Base-by-base conservation (phyloP, 2,329 filamentous ascomycete genomes). In the Stromatinia cepivora region DNA sequence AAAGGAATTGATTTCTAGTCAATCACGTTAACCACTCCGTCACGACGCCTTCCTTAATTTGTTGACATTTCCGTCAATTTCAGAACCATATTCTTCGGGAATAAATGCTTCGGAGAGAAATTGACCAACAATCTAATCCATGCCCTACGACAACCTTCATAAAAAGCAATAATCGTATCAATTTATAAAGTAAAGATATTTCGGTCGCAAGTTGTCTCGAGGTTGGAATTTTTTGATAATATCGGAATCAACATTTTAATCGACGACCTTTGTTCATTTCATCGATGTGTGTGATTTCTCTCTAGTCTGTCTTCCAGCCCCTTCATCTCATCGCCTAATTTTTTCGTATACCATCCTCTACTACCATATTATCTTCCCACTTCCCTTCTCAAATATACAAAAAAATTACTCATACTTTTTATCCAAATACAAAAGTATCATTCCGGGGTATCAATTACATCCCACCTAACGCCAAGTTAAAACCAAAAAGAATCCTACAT, bases 1-100 rank as follows among this genome's bases (percentile, higher is more conserved):
- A 58, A 58, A 58, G 56, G 56, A 58, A 58, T 58, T 58, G 56
- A 58, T 58, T 58, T 58, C 56, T 58, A 58, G 56, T 58, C 56
- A 58, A 58, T 58, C 56, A 58, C 56, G 56, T 58, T 58, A 58
- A 58, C 56, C 56, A 58, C 56, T 58, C 56, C 56, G 59, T 63
- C 61, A 63, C 61, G 61, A 52, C 61, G 61, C 61, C 61, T 17
- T 25, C 4, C 1, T 22, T 22, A 7, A 17, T 31, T 45, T 59
- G 39, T 6, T 15, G 4, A 7, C 8, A 5, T 4, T 1, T 15
- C 0, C 3, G n/a, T 1, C 10, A 52, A 28, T 28, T 52, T 52
- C 5, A 15, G 1, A 28, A 25, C 7, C 1, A 52, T 28, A 53
- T 15, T 28, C 11, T 31, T 31, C 7, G 3, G 0, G 4, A 0